A percentile compares a stretch with the other conserved stretches of the same genome.
Evolutionary conservation across 306 rosid genomes (phyloP).

Genomic region (Malus asiatica): DNA sequence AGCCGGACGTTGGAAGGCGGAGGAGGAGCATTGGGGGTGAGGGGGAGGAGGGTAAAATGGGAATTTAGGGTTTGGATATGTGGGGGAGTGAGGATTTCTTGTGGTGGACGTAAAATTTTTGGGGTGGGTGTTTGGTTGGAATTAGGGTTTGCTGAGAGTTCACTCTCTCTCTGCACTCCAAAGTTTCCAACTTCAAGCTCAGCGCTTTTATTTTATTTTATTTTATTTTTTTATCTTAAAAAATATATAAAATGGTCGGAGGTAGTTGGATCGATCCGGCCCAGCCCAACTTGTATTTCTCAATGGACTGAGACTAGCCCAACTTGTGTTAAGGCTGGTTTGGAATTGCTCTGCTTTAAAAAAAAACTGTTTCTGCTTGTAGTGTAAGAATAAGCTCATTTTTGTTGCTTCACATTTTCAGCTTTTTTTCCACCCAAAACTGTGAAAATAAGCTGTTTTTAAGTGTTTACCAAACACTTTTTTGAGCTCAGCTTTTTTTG

Average conservation of each 20-base stretch:
- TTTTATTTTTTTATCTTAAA: not conserved
- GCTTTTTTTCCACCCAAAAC: too few relatives aligned
- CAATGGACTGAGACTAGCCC: not conserved
- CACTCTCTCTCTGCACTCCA: not conserved
- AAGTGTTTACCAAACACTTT: too few relatives aligned
- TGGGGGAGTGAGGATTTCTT: not conserved
- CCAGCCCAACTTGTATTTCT: not conserved
- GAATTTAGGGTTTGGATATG: not conserved
- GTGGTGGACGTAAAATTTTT: constrained; percentile 8
- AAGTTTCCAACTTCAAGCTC: not conserved
- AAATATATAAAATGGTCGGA: not conserved
- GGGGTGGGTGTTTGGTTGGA: not conserved
- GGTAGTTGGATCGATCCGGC: not conserved
- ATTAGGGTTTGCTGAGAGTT: constrained; percentile 18
- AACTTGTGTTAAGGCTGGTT: too few relatives aligned
- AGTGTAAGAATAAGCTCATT: too few relatives aligned
- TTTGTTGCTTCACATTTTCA: too few relatives aligned
- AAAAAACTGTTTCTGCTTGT: too few relatives aligned
- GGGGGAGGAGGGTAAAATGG: constrained; percentile 8
- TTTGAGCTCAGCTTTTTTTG: too few relatives aligned
- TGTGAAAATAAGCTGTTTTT: too few relatives aligned
- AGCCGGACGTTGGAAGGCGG: not conserved
- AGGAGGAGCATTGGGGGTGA: not conserved
- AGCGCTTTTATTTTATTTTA: not conserved
- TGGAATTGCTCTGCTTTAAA: too few relatives aligned